phyloP scores from a whole-genome alignment of 352 stramenopile genomes.

The Pilasporangium apinafurcum region DNA sequence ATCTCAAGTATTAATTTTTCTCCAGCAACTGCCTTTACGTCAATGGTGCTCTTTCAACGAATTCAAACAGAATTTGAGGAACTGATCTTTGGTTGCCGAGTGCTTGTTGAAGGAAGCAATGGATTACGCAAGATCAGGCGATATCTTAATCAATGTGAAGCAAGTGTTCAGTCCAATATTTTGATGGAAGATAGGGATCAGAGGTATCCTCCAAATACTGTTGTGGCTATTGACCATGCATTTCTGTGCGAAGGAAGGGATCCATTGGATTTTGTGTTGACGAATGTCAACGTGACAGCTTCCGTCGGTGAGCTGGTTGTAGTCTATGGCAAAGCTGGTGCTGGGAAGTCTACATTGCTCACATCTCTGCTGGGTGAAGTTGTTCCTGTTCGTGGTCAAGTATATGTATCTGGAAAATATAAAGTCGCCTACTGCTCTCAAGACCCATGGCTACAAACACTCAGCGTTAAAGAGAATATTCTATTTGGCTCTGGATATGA shows the following conservation, averaged over 20 bases:
- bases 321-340: conserved; percentile 26
- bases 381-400: conserved; percentile 11
- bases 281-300: conserved; percentile 19
- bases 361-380: conserved; percentile 27
- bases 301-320: conserved; percentile 25
- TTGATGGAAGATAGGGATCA: conserved; percentile 1
- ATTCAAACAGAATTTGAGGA: conserved; percentile 24
- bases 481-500: conserved; percentile 80
- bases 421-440: conserved; percentile 75
- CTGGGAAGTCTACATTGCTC: conserved; percentile 34
- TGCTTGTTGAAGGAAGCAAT: conserved; percentile 1
- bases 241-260: conserved; percentile 30
- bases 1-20: conserved; percentile 17
- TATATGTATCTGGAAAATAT: conserved; percentile 17
- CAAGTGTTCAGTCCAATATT: not conserved
- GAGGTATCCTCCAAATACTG: conserved; percentile 10
- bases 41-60: conserved; percentile 22
- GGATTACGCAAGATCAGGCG: conserved; percentile 3
- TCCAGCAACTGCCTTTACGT: conserved; percentile 27
- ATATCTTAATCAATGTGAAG: conserved; percentile 5
- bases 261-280: conserved; percentile 11
- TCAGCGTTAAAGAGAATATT: conserved; percentile 91
- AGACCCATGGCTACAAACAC: conserved; percentile 92
- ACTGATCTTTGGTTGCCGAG: conserved; percentile 22
- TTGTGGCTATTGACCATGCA: conserved; percentile 15